A percentile compares a stretch with the other conserved stretches of the same genome.
These are phyloP conservation scores for Pontederia crassipes DNA, from an alignment of 176 grass and related monocot genomes.

Conservation along the genomic window DNA sequence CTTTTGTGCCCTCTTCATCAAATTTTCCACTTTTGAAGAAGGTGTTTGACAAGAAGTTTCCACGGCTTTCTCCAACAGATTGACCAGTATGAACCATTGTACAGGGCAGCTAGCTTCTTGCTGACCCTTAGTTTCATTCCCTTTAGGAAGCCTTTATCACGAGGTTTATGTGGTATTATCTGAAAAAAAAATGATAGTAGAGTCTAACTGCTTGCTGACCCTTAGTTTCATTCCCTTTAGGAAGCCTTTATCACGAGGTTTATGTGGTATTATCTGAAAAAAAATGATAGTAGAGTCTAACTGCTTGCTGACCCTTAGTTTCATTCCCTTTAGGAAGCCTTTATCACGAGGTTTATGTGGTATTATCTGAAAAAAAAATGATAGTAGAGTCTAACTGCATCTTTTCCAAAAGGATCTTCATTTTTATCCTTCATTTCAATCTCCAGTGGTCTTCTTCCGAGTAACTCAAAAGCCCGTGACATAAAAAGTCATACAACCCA, in stretches of 20 bases:
- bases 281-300: conserved; percentile 39
- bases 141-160: conserved; percentile 32
- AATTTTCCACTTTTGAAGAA: conserved; percentile 18
- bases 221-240: not conserved
- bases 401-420: conserved; percentile 34
- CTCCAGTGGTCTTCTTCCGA: conserved; percentile 37
- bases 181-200: conserved; percentile 46
- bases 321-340: conserved; percentile 17
- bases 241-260: conserved; percentile 49
- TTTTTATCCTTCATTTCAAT: conserved; percentile 27
- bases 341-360: conserved; percentile 53
- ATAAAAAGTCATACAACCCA: conserved; percentile 45
- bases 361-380: conserved; percentile 45
- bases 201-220: conserved; percentile 22
- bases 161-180: conserved; percentile 50
- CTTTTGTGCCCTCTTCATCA: conserved; percentile 30
- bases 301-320: conserved; percentile 4
- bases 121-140: not conserved
- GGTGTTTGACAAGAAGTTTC: conserved; percentile 44
- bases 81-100: conserved; percentile 36
- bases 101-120: conserved; percentile 29
- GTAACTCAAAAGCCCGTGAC: conserved; percentile 35
- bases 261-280: conserved; percentile 52
- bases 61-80: conserved; percentile 32
- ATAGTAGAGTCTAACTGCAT: conserved; percentile 40